Percentiles rank a stretch among this genome's conserved stretches.
Conservation (phyloP, 305 asterid species). For the Plantago coronopus region DNA sequence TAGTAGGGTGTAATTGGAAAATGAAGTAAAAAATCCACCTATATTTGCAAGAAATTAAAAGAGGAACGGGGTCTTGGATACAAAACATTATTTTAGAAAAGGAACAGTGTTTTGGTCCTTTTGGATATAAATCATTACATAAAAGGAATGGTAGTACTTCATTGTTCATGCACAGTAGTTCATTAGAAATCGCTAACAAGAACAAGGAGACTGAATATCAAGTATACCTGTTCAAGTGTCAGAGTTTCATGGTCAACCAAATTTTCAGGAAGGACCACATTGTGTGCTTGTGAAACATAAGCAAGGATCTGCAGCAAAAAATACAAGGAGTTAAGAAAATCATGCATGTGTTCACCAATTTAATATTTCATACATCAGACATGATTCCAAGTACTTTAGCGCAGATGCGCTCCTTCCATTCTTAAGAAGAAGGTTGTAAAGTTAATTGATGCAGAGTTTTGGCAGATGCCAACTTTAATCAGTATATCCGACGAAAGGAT, state of each 20-base stretch:
- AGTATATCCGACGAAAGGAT: too few relatives aligned
- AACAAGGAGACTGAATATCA: slow-evolving; percentile 9
- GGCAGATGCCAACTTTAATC: background rate
- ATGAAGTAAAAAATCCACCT: too few relatives aligned
- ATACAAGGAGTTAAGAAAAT: slow-evolving; percentile 18
- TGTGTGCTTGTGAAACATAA: slow-evolving; percentile 93
- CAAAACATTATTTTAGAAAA: too few relatives aligned
- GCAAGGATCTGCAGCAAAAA: slow-evolving; percentile 71
- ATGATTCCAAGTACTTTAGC: slow-evolving; percentile 3
- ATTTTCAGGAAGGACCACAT: slow-evolving; percentile 74
- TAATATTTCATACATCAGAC: slow-evolving; percentile 13
- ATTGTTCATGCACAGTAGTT: too few relatives aligned
- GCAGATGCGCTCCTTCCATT: slow-evolving; percentile 6
- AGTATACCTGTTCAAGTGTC: slow-evolving; percentile 68
- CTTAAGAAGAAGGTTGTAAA: background rate
- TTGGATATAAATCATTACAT: too few relatives aligned
- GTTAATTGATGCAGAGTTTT: background rate
- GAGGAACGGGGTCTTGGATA: too few relatives aligned
- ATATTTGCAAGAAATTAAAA: too few relatives aligned
- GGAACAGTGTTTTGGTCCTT: too few relatives aligned
- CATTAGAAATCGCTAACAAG: slow-evolving; percentile 8
- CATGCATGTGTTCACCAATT: slow-evolving; percentile 15
- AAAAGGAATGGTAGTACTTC: too few relatives aligned
- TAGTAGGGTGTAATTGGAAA: too few relatives aligned
- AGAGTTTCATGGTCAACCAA: slow-evolving; percentile 62